phyloP scores from a whole-genome alignment of 768 basidiomycete genomes.

The Rossbeevera mucosa region DNA sequence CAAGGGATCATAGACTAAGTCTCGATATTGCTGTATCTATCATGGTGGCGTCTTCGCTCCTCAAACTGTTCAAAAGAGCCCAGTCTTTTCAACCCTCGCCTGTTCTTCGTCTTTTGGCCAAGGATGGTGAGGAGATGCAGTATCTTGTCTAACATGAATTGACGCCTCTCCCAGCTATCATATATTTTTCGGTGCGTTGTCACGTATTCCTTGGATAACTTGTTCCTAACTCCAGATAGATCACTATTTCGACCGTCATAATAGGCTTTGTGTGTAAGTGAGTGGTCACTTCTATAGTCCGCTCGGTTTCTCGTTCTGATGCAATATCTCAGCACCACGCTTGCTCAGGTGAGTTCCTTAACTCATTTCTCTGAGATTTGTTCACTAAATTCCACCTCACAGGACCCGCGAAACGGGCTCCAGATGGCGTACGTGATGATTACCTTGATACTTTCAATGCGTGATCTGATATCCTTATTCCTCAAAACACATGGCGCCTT shows the following conservation, averaged over 20 bases:
- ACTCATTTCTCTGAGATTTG: background rate
- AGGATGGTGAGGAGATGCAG: conserved; percentile 10
- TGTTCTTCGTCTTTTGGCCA: background rate
- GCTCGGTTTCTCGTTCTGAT: background rate
- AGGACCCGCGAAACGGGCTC: conserved; percentile 6
- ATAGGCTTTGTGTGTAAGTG: conserved; percentile 4
- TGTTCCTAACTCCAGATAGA: background rate
- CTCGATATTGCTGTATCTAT: conserved; percentile 2
- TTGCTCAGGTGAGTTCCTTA: background rate
- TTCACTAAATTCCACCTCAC: background rate
- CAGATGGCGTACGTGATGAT: background rate
- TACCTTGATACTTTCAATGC: background rate
- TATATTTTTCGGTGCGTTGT: conserved; percentile 1
- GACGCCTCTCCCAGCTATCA: background rate
- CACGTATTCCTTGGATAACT: background rate
- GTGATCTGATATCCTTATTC: background rate
- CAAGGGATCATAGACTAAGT: background rate
- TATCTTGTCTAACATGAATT: background rate
- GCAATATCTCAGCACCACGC: background rate
- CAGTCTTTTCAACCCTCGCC: background rate
- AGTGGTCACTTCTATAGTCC: background rate
- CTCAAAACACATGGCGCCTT: background rate
- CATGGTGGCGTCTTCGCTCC: conserved; percentile 2
- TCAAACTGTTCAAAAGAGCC: background rate
- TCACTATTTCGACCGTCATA: background rate